A percentile compares a stretch with the other conserved stretches of the same genome.
Evolutionary conservation across 1,284 basidiomycete species (phyloP).

Genomic region (Porogramme epimiltina): DNA sequence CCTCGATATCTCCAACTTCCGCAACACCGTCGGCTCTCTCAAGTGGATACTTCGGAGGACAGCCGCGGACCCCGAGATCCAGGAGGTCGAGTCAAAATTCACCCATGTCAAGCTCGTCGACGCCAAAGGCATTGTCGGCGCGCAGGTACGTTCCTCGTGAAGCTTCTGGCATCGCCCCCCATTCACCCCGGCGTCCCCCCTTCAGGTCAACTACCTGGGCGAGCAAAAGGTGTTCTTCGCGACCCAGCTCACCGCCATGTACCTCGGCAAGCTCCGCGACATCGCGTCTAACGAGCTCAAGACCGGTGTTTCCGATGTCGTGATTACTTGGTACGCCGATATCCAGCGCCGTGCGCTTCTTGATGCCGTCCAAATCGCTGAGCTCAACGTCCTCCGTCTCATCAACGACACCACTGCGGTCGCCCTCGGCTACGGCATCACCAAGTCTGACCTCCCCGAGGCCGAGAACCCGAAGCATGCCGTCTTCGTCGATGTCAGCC

Average conservation of each 20-base stretch:
- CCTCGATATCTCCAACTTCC: slow-evolving; percentile 97
- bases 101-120: slow-evolving; percentile 85
- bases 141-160: slow-evolving; percentile 64
- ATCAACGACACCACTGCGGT: slow-evolving; percentile 95
- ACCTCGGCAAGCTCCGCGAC: slow-evolving; percentile 86
- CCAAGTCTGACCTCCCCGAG: slow-evolving; percentile 90
- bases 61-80: slow-evolving; percentile 75
- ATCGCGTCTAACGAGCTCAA: slow-evolving; percentile 85
- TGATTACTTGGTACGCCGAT: slow-evolving; percentile 95
- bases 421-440: slow-evolving; percentile 95
- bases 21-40: slow-evolving; percentile 90
- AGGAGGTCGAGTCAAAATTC: slow-evolving; percentile 85
- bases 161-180: background rate
- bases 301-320: slow-evolving; percentile 82
- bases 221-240: slow-evolving; percentile 78
- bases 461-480: slow-evolving; percentile 82
- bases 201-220: slow-evolving; percentile 84
- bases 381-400: slow-evolving; percentile 86
- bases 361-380: slow-evolving; percentile 86
- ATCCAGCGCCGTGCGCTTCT: slow-evolving; percentile 85
- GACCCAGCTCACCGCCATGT: slow-evolving; percentile 87
- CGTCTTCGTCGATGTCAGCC: slow-evolving; percentile 91
- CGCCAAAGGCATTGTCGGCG: slow-evolving; percentile 78
- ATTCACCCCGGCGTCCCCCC: background rate
- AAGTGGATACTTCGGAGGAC: slow-evolving; percentile 88